Base-by-base conservation (phyloP, 1,139 yeast genomes). In the Taphrina flavorubra region DNA sequence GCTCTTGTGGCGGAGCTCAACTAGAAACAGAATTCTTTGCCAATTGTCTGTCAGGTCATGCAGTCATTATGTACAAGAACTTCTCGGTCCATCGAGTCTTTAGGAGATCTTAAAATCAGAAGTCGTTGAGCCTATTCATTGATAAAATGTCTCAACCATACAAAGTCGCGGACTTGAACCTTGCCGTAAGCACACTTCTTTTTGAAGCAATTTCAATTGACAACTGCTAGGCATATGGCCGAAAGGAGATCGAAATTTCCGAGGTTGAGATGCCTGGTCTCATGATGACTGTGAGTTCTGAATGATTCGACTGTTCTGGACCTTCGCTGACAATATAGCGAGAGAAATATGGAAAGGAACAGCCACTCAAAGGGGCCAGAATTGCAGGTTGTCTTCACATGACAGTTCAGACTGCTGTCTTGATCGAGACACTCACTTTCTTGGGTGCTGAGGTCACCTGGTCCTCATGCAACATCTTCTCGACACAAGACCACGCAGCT, bases 401-500 rank as follows among this genome's bases (percentile, higher is more conserved):
- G 99, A 94, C 99, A 81, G 90, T 94, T 78, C 99, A 94, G 85
- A 95, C 99, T 77, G 99, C 99, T 76, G 99, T 94, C 75, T 87
- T 94, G 83, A 95, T 95, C 79, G 99, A 94, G 86, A 95, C 99
- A 76, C 87, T 95, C 79, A 90, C 86, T 79, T 97, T 97, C 75
- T 87, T 94, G 77, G 99, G 99, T 85, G 99, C 99, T 75, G 99
- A 94, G 85, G 99, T 94, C 74, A 94, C 99, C 79, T 94, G 99
- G 99, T 86, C 97, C 74, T 92, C 98, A 68, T 94, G 99, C 87
- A 94, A 94, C 96, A 94, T 94, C 78, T 94, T 91, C 89, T 94
- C 98, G 76, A 94, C 99, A 75, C 99, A 94, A 56, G 71, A 57
- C 55, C 66, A 70, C 40, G 69, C 67, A 37, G 99, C 99, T 78